Evolutionary conservation across 1,284 basidiomycete genomes (phyloP).

Genomic region (Ganoderma boninense): DNA sequence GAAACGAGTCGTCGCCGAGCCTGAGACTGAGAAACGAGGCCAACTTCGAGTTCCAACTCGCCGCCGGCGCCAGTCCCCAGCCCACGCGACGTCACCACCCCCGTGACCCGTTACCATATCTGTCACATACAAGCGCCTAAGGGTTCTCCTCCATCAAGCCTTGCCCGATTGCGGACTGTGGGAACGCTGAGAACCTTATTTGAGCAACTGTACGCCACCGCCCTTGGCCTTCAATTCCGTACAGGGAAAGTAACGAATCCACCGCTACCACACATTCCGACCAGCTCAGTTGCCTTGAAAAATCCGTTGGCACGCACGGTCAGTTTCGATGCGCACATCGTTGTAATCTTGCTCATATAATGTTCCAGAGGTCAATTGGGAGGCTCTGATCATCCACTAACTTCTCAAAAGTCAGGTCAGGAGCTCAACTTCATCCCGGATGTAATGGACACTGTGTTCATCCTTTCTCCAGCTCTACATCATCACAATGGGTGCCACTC

Average conservation of each 20-base stretch:
- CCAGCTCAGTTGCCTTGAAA: constrained; percentile 77
- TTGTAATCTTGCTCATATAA: constrained; percentile 4
- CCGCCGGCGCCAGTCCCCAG: not conserved
- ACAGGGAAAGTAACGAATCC: constrained; percentile 11
- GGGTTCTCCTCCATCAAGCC: too few relatives aligned
- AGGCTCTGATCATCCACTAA: constrained; percentile 60
- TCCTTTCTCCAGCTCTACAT: constrained; percentile 17
- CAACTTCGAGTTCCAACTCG: not conserved
- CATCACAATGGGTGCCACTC: constrained; percentile 88
- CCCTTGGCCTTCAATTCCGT: constrained; percentile 7
- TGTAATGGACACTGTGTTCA: not conserved
- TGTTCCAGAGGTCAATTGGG: constrained; percentile 84
- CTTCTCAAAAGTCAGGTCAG: constrained; percentile 34
- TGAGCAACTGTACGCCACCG: constrained; percentile 41
- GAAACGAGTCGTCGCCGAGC: not conserved
- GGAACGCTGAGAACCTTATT: constrained; percentile 36
- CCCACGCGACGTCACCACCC: not conserved
- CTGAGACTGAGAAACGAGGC: not conserved
- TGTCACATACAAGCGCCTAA: too few relatives aligned
- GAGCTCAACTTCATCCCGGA: not conserved
- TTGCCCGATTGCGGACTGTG: not conserved
- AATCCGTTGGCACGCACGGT: constrained; percentile 83
- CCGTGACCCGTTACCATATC: too few relatives aligned
- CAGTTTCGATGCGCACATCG: constrained; percentile 11
- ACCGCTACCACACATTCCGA: constrained; percentile 30